A percentile compares a stretch with the other conserved stretches of the same genome.
These are phyloP conservation scores for Paracamarosporium sp. DNA, from an alignment of 2,329 filamentous ascomycete species.

Conservation along the genomic window DNA sequence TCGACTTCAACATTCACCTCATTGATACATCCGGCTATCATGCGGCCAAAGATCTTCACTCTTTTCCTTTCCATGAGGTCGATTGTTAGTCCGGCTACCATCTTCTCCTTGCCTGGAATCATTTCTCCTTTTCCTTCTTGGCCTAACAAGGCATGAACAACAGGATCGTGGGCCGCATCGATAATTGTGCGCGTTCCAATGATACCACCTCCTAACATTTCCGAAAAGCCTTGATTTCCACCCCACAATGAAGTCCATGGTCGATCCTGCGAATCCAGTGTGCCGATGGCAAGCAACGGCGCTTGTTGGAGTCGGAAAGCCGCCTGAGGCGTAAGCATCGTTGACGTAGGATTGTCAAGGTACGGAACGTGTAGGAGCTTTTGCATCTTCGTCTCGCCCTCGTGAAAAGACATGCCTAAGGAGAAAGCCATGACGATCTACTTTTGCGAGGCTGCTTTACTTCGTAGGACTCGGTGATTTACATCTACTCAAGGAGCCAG, in stretches of 20 bases:
- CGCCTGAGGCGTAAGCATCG: constrained; percentile 68
- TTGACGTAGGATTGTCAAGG: constrained; percentile 70
- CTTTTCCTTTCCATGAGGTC: constrained; percentile 72
- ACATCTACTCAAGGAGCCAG: background rate
- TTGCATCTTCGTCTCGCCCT: constrained; percentile 72
- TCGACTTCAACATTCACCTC: constrained; percentile 39
- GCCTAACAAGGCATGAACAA: constrained; percentile 68
- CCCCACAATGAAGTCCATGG: constrained; percentile 84
- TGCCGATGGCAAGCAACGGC: constrained; percentile 75
- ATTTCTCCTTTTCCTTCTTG: constrained; percentile 52
- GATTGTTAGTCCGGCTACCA: constrained; percentile 69
- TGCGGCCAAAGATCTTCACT: constrained; percentile 75
- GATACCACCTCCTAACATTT: constrained; percentile 66
- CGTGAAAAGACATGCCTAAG: constrained; percentile 62
- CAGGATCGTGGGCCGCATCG: constrained; percentile 71
- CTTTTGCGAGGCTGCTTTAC: background rate
- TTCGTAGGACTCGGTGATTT: background rate
- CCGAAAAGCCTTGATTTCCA: constrained; percentile 73
- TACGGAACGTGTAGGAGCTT: constrained; percentile 64
- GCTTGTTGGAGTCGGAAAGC: constrained; percentile 66
- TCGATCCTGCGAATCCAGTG: constrained; percentile 67
- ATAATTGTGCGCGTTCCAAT: constrained; percentile 70
- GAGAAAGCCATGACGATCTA: constrained; percentile 49
- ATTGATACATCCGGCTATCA: constrained; percentile 68
- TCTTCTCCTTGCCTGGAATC: constrained; percentile 48